A percentile compares a stretch with the other conserved stretches of the same genome.
Evolutionary conservation across 768 basidiomycete species (phyloP).

Genomic region (Tylopilus sp.): DNA sequence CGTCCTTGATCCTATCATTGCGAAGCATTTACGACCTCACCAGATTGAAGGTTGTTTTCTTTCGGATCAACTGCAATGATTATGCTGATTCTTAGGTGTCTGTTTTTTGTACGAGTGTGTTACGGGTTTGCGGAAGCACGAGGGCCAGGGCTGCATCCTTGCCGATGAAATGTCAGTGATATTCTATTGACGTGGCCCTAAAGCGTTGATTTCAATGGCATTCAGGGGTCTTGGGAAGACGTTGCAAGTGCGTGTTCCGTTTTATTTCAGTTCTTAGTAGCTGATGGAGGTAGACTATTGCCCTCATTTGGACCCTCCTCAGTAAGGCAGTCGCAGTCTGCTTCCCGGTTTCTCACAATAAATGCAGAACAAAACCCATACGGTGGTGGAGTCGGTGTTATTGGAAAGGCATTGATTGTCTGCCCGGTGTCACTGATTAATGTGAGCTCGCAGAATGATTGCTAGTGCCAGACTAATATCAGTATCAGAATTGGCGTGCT

Average conservation of each 20-base stretch:
- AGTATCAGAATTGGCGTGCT: slow-evolving; percentile 82
- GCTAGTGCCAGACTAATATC: background rate
- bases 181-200: background rate
- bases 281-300: slow-evolving; percentile 56
- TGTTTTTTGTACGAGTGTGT: slow-evolving; percentile 94
- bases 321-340: slow-evolving; percentile 48
- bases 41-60: slow-evolving; percentile 72
- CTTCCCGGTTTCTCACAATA: background rate
- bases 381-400: slow-evolving; percentile 45
- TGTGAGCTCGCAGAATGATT: slow-evolving; percentile 40
- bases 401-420: slow-evolving; percentile 86
- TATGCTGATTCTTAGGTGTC: slow-evolving; percentile 45
- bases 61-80: background rate
- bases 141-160: slow-evolving; percentile 91
- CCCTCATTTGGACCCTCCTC: slow-evolving; percentile 89
- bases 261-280: background rate
- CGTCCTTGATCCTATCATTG: slow-evolving; percentile 86
- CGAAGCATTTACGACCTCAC: slow-evolving; percentile 76
- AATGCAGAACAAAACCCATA: slow-evolving; percentile 83
- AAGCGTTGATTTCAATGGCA: slow-evolving; percentile 10
- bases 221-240: slow-evolving; percentile 97
- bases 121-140: slow-evolving; percentile 90
- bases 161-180: slow-evolving; percentile 86
- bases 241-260: slow-evolving; percentile 50
- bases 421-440: slow-evolving; percentile 90